phyloP scores from a whole-genome alignment of 1,139 yeast species.

The Pichia cactophila region DNA sequence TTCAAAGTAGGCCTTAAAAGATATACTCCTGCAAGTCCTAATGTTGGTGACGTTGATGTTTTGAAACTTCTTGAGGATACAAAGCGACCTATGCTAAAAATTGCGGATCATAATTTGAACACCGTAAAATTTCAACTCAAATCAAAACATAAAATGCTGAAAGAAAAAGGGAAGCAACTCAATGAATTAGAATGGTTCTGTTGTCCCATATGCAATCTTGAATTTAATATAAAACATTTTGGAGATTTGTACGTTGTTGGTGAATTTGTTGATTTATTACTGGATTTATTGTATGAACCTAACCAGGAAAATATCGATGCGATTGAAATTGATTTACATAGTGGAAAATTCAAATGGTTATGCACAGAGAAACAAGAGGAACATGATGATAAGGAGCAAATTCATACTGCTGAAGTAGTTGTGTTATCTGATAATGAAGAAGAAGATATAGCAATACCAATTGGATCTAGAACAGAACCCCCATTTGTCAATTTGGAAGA shows the following conservation, averaged over 20 bases:
- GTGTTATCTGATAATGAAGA: constrained; percentile 12
- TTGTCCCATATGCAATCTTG: constrained; percentile 28
- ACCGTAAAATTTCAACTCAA: constrained; percentile 21
- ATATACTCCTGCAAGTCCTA: constrained; percentile 9
- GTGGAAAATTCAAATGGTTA: constrained; percentile 23
- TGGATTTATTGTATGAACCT: constrained; percentile 12
- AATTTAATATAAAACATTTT: constrained; percentile 23
- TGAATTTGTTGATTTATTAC: constrained; percentile 23
- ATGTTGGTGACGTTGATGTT: constrained; percentile 17
- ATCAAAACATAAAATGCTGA: constrained; percentile 13
- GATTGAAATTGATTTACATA: constrained; percentile 21
- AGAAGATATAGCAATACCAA: constrained; percentile 1
- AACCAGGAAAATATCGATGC: constrained; percentile 11
- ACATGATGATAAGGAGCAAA: background rate
- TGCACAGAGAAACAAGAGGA: constrained; percentile 15
- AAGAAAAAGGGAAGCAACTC: constrained; percentile 14
- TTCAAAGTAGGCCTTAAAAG: constrained; percentile 20
- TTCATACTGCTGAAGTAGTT: constrained; percentile 9
- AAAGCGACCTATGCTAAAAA: constrained; percentile 17
- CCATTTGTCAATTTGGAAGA: background rate
- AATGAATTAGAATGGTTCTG: constrained; percentile 24
- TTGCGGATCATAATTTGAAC: constrained; percentile 16
- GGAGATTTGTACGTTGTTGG: constrained; percentile 28
- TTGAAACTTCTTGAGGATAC: constrained; percentile 22
- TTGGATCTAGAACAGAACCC: background rate